These are phyloP conservation scores for Blastobotrys serpentis DNA, from an alignment of 1,139 yeast genomes.

Conservation along the genomic window DNA sequence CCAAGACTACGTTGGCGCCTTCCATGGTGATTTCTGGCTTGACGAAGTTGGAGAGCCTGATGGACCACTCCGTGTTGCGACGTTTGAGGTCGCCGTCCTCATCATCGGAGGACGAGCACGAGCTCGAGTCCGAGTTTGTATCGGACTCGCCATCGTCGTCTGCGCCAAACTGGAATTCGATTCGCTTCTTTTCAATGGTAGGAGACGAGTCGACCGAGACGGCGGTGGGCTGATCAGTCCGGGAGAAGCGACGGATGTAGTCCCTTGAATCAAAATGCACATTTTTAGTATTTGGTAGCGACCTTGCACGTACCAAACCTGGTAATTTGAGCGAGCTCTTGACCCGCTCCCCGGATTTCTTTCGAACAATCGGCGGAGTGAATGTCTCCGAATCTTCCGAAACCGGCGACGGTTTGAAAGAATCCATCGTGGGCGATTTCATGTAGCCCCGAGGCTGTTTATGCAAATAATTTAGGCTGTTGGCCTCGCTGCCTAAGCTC, in stretches of 20 bases:
- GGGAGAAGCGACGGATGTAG: slow-evolving; percentile 70
- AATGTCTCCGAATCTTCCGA: not conserved
- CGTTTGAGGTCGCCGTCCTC: slow-evolving; percentile 28
- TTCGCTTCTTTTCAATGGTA: slow-evolving; percentile 30
- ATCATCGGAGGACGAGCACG: slow-evolving; percentile 32
- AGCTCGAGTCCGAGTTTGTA: slow-evolving; percentile 24
- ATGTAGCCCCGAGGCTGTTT: slow-evolving; percentile 5
- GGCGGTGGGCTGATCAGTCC: slow-evolving; percentile 71
- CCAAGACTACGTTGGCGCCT: slow-evolving; percentile 47
- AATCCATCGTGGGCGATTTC: not conserved
- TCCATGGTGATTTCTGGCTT: slow-evolving; percentile 34
- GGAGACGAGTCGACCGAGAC: slow-evolving; percentile 68
- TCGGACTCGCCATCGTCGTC: slow-evolving; percentile 36
- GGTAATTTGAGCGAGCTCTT: slow-evolving; percentile 66
- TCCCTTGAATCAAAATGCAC: slow-evolving; percentile 75
- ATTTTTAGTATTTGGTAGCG: slow-evolving; percentile 75
- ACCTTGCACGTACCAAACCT: slow-evolving; percentile 51
- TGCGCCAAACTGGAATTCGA: slow-evolving; percentile 35
- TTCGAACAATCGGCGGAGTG: slow-evolving; percentile 48
- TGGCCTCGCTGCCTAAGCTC: not conserved
- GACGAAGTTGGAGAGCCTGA: slow-evolving; percentile 49
- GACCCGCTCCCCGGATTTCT: slow-evolving; percentile 78
- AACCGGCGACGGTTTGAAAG: not conserved
- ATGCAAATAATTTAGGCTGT: slow-evolving; percentile 6
- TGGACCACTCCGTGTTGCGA: slow-evolving; percentile 46